These are phyloP conservation scores for Volutella citrinella DNA, from an alignment of 2,329 filamentous ascomycete species.

Conservation along the genomic window DNA sequence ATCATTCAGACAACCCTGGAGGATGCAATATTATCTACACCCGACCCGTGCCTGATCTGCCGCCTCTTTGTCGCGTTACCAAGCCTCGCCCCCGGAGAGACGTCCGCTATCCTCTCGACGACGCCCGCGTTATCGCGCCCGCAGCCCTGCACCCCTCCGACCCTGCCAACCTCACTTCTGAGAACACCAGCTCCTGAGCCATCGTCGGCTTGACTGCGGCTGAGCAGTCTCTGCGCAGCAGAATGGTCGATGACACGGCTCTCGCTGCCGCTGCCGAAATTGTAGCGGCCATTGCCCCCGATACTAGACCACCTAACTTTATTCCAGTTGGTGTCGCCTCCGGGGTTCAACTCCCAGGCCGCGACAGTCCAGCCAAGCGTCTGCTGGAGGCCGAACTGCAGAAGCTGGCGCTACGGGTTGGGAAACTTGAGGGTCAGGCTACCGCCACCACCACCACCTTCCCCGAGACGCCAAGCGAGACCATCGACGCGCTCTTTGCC, in stretches of 20 bases:
- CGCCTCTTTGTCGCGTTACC: too few relatives aligned
- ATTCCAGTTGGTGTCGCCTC: slow-evolving; percentile 40
- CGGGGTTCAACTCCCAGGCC: slow-evolving; percentile 72
- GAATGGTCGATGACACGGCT: slow-evolving; percentile 54
- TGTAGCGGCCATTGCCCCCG: slow-evolving; percentile 49
- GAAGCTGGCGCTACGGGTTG: slow-evolving; percentile 73
- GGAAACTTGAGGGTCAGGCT: slow-evolving; percentile 78
- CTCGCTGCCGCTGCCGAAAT: slow-evolving; percentile 53
- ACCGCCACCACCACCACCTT: slow-evolving; percentile 58
- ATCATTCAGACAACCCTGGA: too few relatives aligned
- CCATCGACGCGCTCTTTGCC: slow-evolving; percentile 60
- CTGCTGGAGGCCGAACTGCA: slow-evolving; percentile 80
- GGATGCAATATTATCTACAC: too few relatives aligned
- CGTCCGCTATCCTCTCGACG: too few relatives aligned
- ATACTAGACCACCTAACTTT: slow-evolving; percentile 37
- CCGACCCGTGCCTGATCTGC: too few relatives aligned
- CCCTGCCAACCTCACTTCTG: too few relatives aligned
- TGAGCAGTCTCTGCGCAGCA: slow-evolving; percentile 24
- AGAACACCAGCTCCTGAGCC: too few relatives aligned
- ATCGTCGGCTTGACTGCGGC: slow-evolving; percentile 25
- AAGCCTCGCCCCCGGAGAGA: too few relatives aligned
- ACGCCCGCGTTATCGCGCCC: slow-evolving; percentile 3
- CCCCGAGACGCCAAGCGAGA: slow-evolving; percentile 81
- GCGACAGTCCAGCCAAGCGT: slow-evolving; percentile 70
- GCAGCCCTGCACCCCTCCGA: neutral